Percentiles rank a stretch among this genome's conserved stretches.
Evolutionary conservation across 2,329 filamentous ascomycete species (phyloP).

Genomic region (Cercospora sp.): DNA sequence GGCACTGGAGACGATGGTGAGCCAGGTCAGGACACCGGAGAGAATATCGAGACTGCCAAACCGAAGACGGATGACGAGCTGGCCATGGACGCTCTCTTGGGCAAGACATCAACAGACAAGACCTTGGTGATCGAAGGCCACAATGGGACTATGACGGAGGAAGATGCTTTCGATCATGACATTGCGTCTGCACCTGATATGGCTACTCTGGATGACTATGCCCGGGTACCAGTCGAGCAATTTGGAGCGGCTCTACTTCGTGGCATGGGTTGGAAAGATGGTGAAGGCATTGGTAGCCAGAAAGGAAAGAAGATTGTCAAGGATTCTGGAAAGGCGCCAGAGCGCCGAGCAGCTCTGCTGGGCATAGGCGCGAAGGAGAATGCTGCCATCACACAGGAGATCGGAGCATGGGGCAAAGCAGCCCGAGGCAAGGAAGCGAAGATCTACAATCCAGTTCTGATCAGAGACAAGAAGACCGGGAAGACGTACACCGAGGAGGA

Average conservation of each 20-base stretch:
- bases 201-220: conserved; percentile 80
- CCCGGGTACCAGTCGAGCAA: conserved; percentile 86
- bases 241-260: conserved; percentile 88
- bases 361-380: conserved; percentile 87
- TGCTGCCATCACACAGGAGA: conserved; percentile 62
- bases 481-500: conserved; percentile 64
- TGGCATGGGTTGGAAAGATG: conserved; percentile 92
- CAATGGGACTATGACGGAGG: conserved; percentile 34
- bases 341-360: conserved; percentile 74
- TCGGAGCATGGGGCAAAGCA: conserved; percentile 76
- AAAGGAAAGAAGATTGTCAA: conserved; percentile 49
- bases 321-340: conserved; percentile 57
- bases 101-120: conserved; percentile 39
- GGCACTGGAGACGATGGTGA: conserved; percentile 5
- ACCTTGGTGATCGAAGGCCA: conserved; percentile 42
- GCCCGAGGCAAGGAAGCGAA: conserved; percentile 57
- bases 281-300: conserved; percentile 58
- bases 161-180: conserved; percentile 52
- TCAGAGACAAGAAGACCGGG: conserved; percentile 63
- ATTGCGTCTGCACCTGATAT: conserved; percentile 70
- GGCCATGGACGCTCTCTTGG: conserved; percentile 51
- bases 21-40: conserved; percentile 26
- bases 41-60: conserved; percentile 11
- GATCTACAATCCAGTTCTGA: conserved; percentile 62
- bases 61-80: conserved; percentile 58